Conservation (phyloP, 164 flowering plant genomes). For the Magnolia officinalis region DNA sequence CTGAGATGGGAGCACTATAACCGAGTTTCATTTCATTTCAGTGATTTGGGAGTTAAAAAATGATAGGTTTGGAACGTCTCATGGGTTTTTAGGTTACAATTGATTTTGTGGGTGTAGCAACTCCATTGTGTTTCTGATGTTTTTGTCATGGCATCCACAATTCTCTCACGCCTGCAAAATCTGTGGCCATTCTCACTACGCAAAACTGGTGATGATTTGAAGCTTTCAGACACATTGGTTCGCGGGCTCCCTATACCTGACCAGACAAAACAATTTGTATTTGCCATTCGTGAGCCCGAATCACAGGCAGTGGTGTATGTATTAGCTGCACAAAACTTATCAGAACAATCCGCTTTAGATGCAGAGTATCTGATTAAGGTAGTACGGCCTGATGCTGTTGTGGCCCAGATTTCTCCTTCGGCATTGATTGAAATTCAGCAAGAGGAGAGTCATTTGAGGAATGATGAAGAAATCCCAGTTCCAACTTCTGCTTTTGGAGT, state of each 20-base stretch:
- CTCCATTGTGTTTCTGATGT: background rate
- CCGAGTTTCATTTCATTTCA: background rate
- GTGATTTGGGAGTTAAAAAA: background rate
- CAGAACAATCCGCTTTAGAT: conserved; percentile 72
- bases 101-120: background rate
- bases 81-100: background rate
- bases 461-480: conserved; percentile 16
- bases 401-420: conserved; percentile 49
- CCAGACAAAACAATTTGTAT: conserved; percentile 65
- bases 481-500: conserved; percentile 74
- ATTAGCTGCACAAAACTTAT: conserved; percentile 66
- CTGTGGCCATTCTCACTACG: conserved; percentile 63
- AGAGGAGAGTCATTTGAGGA: conserved; percentile 12
- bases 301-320: conserved; percentile 57
- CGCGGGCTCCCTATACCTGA: conserved; percentile 57
- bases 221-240: conserved; percentile 47
- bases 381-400: conserved; percentile 67
- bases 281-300: conserved; percentile 61
- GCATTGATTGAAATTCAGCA: conserved; percentile 18
- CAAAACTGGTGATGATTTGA: conserved; percentile 47
- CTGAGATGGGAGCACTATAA: background rate
- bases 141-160: conserved; percentile 13
- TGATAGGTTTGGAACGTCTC: background rate
- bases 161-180: conserved; percentile 33
- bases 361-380: conserved; percentile 60